Base-by-base conservation (phyloP, 1,284 basidiomycete species). In the Pseudozyma tsukubaensis region DNA sequence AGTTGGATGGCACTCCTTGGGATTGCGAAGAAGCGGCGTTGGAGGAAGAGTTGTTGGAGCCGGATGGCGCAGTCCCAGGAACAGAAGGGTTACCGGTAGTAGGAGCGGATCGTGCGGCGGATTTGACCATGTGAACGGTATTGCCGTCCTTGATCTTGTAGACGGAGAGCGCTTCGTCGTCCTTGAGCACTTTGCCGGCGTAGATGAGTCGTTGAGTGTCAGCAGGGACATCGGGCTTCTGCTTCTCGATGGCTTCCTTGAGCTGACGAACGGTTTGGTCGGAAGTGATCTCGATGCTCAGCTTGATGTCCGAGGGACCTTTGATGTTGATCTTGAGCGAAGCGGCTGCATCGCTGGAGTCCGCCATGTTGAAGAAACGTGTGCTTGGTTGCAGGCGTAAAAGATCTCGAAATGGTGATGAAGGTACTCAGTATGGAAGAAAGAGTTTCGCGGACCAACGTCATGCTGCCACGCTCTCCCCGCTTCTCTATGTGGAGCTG, bases 131-230 rank as follows among this genome's bases (percentile, higher is more conserved):
- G 58, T 83, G 82, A 12, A 83, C 54, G 16, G 81, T 83, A 62
- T 82, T 77, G 14, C 71, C 74, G 34, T 78, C 72, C 63, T 82
- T 75, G 56, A 83, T 63, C 61, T 83, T 81, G 78, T 83, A 83
- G 18, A 70, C 60, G 13, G 69, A 59, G 10, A 83, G 64, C 12
- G 69, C 60, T 44, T 81, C 76, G 2, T 78, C 74, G 48, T 83
- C 82, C 57, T 83, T 83, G 47, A 83, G 72, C 12, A 83, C 82
- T 58, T 83, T 83, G 47, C 82, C 82, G 39, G 73, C 73, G 62
- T 83, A 83, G 61, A 83, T 83, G 37, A 83, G 70, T 18, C 82
- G 62, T 53, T 82, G 82, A 16, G 72, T 62, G 44, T 81, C 81
- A n/a, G 75, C 79, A n/a, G 81, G 79, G 14, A 81, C 73, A 42